Evolutionary conservation across 805 yeast genomes (phyloP), one percentile per base, ranked within the genome.

Genomic region (Lachancea sp.): DNA sequence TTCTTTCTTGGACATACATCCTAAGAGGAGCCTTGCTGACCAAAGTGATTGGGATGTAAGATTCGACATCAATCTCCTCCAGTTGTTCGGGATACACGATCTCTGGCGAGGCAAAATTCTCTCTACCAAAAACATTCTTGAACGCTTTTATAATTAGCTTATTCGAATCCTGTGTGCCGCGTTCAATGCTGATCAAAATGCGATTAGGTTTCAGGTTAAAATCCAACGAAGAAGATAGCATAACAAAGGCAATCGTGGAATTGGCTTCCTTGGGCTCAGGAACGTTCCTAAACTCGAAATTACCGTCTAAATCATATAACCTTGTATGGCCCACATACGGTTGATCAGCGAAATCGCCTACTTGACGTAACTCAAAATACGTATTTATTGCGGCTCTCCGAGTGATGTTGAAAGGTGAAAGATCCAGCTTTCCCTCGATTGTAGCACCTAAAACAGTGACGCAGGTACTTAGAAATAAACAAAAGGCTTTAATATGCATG

Each of bases 181-280:
- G 29, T 23, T 23, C 35, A 3, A 37, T 19, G 34, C 54, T 55
- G 3, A 60, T 31, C 15, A 62, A 40, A 7, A 62, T 46, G 41
- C 67, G 60, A 36, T 55, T 58, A 18, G 67, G 67, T 24, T 51
- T 55, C 42, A 62, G 40, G 46, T 62, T 62, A 35, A 49, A 61
- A 22, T 57, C 63, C 15, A 50, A 26, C 4, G 67, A 61, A 18
- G 43, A 41, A 11, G 65, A 45, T 23, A 47, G 49, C 13, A 62
- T 33, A 3, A 54, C 60, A 41, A 50, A 62, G 41, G 56, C 49
- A 5, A 61, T 53, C 2, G 56, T 45, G 26, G 48, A 54, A 33
- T 56, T 53, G 17, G 50, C 21, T 12, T 56, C 56, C 13, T 25
- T 20, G 25, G 54, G 51, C 15, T 60, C 41, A 4, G 63, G 64